Conservation (phyloP, 2,329 filamentous ascomycete genomes). For the Aspergillus sp. region DNA sequence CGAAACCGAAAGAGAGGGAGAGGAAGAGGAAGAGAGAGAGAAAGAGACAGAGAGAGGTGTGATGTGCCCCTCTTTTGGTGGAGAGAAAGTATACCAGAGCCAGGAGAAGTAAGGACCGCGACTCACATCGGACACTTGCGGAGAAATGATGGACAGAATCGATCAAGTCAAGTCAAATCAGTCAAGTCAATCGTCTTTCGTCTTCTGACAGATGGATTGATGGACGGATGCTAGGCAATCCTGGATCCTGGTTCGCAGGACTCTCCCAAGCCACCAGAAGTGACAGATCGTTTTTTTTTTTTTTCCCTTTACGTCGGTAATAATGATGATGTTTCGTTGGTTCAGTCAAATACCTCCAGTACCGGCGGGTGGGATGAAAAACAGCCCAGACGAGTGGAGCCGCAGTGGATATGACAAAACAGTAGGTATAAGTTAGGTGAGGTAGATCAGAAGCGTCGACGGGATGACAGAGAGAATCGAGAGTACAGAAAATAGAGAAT, state of each 20-base stretch:
- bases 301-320: conserved; percentile 4
- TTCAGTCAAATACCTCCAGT: background rate
- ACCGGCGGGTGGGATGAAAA: conserved; percentile 3
- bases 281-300: conserved; percentile 27
- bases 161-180: too few relatives aligned
- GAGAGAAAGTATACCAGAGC: too few relatives aligned
- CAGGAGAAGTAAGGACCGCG: too few relatives aligned
- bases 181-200: background rate
- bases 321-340: background rate
- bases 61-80: too few relatives aligned
- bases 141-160: background rate
- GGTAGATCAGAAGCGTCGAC: background rate
- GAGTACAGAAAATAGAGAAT: background rate
- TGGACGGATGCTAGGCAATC: background rate
- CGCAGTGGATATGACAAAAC: background rate
- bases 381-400: background rate
- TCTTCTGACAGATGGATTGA: conserved; percentile 11
- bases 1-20: too few relatives aligned
- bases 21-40: background rate
- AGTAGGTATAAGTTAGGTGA: too few relatives aligned
- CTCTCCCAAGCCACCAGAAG: conserved; percentile 20
- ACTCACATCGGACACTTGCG: too few relatives aligned
- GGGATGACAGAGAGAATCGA: background rate
- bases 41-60: too few relatives aligned
- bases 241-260: conserved; percentile 11